A percentile compares a stretch with the other conserved stretches of the same genome.
Conservation (phyloP, 805 yeast species). For the Yueomyces sinensis region DNA sequence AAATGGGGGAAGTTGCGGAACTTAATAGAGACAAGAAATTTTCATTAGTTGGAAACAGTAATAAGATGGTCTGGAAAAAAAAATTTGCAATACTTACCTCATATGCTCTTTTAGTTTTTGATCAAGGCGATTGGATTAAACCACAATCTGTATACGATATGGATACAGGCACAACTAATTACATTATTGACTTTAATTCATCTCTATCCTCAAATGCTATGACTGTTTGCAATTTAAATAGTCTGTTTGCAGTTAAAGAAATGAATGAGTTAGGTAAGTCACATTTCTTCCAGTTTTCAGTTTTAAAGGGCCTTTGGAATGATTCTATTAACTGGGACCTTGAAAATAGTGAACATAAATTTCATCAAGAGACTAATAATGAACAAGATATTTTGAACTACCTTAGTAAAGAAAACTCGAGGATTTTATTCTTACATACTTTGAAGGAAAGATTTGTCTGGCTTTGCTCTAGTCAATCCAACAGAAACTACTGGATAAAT, state of each 20-base stretch:
- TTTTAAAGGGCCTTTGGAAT: conserved; percentile 3
- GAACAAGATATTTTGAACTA: too few species aligned
- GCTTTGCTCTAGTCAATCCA: conserved; percentile 31
- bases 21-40: conserved; percentile 5
- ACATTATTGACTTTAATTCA: conserved; percentile 20
- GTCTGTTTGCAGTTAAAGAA: conserved; percentile 9
- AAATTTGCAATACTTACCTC: conserved; percentile 37
- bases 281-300: conserved; percentile 1
- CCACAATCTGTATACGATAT: conserved; percentile 16
- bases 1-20: conserved; percentile 28
- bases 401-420: too few species aligned
- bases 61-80: conserved; percentile 28
- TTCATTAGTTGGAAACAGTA: background rate
- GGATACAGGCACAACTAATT: conserved; percentile 13
- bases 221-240: conserved; percentile 6
- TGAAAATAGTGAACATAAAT: too few species aligned
- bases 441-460: conserved; percentile 28
- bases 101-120: conserved; percentile 35
- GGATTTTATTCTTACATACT: conserved; percentile 30
- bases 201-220: conserved; percentile 8
- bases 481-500: conserved; percentile 46
- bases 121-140: conserved; percentile 24
- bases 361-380: too few species aligned
- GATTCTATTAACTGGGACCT: too few species aligned
- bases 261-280: conserved; percentile 1